Evolutionary conservation across 2,329 filamentous ascomycete species (phyloP), one percentile per base, ranked within the genome.

Genomic region (Tolypocladium ophioglossoides): DNA sequence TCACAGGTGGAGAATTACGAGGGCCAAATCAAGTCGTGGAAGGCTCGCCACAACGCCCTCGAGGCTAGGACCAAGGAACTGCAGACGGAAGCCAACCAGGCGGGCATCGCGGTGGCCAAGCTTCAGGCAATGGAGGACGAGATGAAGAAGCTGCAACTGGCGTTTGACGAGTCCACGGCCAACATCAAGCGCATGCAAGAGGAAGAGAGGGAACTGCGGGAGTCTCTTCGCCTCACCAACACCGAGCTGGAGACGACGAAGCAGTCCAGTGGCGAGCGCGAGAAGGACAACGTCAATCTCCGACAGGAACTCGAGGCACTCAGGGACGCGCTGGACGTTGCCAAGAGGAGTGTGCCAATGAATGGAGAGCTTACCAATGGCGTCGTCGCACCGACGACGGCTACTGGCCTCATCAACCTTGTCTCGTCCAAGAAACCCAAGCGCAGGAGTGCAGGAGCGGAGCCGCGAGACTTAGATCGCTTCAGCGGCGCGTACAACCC

Each of bases 371-470:
- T 68, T 24, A 60, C 66, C 35, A 75, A 75, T 52, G 73, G 73
- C 22, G 62, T 63, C 24, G 58, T 63, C 11, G 69, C 74, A 20
- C 76, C 82, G 51, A 72, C 82, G 41, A 77, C 80, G 53, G 75
- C 80, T 34, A 87, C 79, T 66, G 91, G 91, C 44, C 82, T 99
- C 58, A 96, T 99, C 79, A 99, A 97, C 70, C 79, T 99, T 37
- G 94, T 99, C 30, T 89, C 92, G 2, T 92, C 90, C 51, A 97
- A 97, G 83, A 96, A 96, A 74, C 90, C 91, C 44, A 96, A 97
- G 78, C 82, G 94, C 66, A 83, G 94, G 61, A 97, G 92, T 69
- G 91, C 90, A 55, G 92, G 91, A 49, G 86, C 87, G 20, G 91
- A 96, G 70, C 84, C 84, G 56, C 86, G 89, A 62, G 87, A 92